These are phyloP conservation scores for Metroxylon sagu DNA, from an alignment of 176 grass and related monocot genomes.

Conservation along the genomic window DNA sequence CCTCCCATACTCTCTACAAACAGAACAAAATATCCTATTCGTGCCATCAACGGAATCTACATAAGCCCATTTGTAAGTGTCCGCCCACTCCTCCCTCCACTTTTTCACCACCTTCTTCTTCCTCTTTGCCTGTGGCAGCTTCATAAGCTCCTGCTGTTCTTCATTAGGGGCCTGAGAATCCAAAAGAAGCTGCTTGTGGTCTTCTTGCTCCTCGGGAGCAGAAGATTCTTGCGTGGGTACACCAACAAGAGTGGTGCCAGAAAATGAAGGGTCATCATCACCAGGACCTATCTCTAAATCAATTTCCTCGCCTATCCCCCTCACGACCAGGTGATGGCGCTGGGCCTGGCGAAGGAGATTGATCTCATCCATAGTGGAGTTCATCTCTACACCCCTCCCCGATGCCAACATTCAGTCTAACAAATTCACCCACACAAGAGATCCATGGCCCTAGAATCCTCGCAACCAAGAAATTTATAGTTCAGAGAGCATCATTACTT, in stretches of 20 bases:
- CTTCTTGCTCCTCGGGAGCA: conserved; percentile 39
- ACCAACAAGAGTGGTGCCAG: conserved; percentile 37
- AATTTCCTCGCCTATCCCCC: conserved; percentile 83
- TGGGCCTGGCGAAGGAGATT: conserved; percentile 72
- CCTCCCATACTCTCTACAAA: conserved; percentile 94
- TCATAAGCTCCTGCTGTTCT: conserved; percentile 37
- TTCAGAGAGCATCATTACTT: too few species aligned
- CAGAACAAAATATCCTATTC: conserved; percentile 85
- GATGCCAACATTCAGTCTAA: not conserved
- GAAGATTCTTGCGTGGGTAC: conserved; percentile 44
- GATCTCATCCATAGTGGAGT: conserved; percentile 84
- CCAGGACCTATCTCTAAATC: conserved; percentile 90
- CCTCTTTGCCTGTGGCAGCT: conserved; percentile 57
- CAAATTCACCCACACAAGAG: not conserved
- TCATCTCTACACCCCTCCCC: conserved; percentile 29
- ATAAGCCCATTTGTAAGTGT: conserved; percentile 97
- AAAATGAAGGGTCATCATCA: conserved; percentile 65
- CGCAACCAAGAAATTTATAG: too few species aligned
- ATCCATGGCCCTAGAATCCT: too few species aligned
- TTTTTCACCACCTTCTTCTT: conserved; percentile 99
- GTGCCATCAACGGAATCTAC: conserved; percentile 74
- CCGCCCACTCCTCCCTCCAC: conserved; percentile 93
- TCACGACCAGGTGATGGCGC: conserved; percentile 69
- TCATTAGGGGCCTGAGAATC: conserved; percentile 34
- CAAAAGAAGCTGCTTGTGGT: conserved; percentile 81